Evolutionary conservation across 345 rosid species (phyloP), one percentile per base, ranked within the genome.

Genomic region (Euphorbia lathyris): DNA sequence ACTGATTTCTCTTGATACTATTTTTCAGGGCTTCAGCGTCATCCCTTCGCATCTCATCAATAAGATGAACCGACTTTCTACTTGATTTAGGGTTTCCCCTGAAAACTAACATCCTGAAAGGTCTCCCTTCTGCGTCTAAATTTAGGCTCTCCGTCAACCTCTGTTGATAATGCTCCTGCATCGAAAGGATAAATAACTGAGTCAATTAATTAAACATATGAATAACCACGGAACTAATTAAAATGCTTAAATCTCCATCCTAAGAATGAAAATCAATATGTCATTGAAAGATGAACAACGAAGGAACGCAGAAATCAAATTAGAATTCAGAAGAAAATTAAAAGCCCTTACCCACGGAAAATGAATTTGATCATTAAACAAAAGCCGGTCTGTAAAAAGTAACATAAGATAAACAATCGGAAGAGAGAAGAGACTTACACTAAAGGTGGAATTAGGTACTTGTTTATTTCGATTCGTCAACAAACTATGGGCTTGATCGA

Each of bases 31-130:
- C 77, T 45, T 73, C 68, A 0, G 71, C 73, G n/a, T 71, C 84
- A 42, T 80, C 78, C 55, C 57, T 69, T 72, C 84, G 69, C 77
- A 83, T 72, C 58, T 81, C 78, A 60, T 86, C 82, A 19, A 83
- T 72, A 30, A 50, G 58, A 72, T 60, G 69, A 56, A 42, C 36
- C 0, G 72, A 68, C 38, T 63, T 83, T 59, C 82, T 63, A 38
- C 69, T 59, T 0, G 83, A 86, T 78, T 82, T 83, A 1, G 84
- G 84, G 71, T 82, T 83, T 78, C 86, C 87, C 58, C 87, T 78
- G 59, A 86, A 83, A 34, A 82, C 86, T 68, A 86, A 43, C 84
- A 81, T 83, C 79, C 72, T 78, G 60, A 74, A 83, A 32, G 86
- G 85, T 66, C 77, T 83, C 65, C 84, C 84, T 36, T 83, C 76